These are phyloP conservation scores for Monosporozyma aquatica DNA, from an alignment of 805 yeast species.

Conservation along the genomic window DNA sequence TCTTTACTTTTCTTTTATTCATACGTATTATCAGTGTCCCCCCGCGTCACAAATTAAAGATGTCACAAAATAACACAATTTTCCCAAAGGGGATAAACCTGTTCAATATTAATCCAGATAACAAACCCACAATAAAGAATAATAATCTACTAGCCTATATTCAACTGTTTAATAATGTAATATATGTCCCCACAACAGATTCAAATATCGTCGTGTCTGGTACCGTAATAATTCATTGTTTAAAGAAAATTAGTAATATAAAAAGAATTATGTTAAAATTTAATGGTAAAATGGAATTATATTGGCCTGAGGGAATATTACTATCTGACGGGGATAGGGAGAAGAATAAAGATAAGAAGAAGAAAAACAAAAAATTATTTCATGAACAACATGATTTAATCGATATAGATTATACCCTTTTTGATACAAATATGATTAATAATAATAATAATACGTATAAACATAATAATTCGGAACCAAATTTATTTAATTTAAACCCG, in stretches of 20 bases:
- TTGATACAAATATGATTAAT: not conserved
- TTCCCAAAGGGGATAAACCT: not conserved
- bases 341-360: too few relatives aligned
- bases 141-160: not conserved
- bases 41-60: not conserved
- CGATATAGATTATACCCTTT: not conserved
- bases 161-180: not conserved
- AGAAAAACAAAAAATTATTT: conserved; percentile 34
- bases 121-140: not conserved
- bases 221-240: conserved; percentile 56
- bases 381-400: conserved; percentile 37
- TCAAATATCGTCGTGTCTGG: conserved; percentile 40
- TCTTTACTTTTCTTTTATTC: too few relatives aligned
- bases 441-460: not conserved
- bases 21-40: too few relatives aligned
- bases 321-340: too few relatives aligned
- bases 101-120: not conserved
- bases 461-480: not conserved
- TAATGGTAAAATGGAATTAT: conserved; percentile 63
- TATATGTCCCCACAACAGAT: conserved; percentile 20
- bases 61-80: not conserved
- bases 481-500: too few relatives aligned
- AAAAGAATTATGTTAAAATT: conserved; percentile 52
- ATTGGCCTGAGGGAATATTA: conserved; percentile 89
- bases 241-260: conserved; percentile 52